Evolutionary conservation across 2,329 filamentous ascomycete species (phyloP).

Genomic region (Pseudocercospora crystallina): DNA sequence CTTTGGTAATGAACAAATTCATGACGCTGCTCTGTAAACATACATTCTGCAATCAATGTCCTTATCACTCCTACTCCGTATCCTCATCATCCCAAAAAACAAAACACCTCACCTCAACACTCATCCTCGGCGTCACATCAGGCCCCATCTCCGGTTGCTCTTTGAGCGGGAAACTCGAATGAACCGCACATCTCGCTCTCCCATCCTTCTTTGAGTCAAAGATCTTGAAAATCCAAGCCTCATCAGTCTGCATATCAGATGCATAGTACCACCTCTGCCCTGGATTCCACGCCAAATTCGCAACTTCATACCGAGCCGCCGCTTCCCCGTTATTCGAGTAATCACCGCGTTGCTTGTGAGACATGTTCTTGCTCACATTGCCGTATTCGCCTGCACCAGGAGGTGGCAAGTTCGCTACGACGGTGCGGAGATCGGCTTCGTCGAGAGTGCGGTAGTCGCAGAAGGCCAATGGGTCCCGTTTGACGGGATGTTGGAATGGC

Average conservation of each 20-base stretch:
- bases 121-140: not conserved
- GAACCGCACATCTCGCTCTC: constrained; percentile 40
- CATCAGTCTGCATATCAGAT: constrained; percentile 60
- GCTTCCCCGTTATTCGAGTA: constrained; percentile 17
- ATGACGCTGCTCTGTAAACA: no score
- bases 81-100: not conserved
- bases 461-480: constrained; percentile 19
- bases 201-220: constrained; percentile 60
- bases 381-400: constrained; percentile 18
- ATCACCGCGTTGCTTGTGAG: constrained; percentile 13
- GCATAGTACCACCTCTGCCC: constrained; percentile 51
- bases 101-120: not conserved
- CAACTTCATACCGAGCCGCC: constrained; percentile 15
- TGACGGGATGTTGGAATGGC: constrained; percentile 16
- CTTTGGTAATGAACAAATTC: no score
- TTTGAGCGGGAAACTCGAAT: no score
- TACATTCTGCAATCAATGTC: no score
- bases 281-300: constrained; percentile 40
- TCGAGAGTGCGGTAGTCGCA: constrained; percentile 18
- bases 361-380: constrained; percentile 15
- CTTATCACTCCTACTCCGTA: no score
- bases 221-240: constrained; percentile 62
- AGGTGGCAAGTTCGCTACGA: constrained; percentile 35
- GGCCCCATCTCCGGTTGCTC: not conserved
- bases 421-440: constrained; percentile 53